Evolutionary conservation across 805 yeast genomes (phyloP).

Genomic region (Starmerella khaoyaiensis): DNA sequence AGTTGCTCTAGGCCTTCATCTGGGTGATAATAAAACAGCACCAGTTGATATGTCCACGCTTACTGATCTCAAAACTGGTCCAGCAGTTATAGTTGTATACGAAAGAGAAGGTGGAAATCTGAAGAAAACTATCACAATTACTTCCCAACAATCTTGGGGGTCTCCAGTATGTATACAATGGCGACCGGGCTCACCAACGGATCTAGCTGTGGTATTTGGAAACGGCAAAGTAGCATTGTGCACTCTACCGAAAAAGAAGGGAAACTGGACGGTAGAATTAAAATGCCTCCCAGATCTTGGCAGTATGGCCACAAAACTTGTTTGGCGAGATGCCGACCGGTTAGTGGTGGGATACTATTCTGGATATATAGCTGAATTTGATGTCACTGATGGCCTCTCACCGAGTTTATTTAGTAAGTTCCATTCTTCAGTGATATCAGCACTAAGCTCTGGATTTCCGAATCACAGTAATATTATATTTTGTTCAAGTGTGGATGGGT

Average conservation of each 20-base stretch:
- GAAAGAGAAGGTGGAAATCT: conserved; percentile 29
- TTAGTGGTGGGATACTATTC: conserved; percentile 46
- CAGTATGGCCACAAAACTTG: conserved; percentile 31
- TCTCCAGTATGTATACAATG: conserved; percentile 15
- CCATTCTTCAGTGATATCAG: conserved; percentile 31
- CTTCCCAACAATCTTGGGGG: conserved; percentile 4
- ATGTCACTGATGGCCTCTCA: conserved; percentile 23
- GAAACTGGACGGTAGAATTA: conserved; percentile 28
- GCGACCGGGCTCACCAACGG: conserved; percentile 28
- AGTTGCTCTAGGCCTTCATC: conserved; percentile 12
- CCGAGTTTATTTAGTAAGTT: conserved; percentile 33
- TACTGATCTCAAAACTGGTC: background rate
- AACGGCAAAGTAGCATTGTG: conserved; percentile 41
- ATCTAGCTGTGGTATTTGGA: conserved; percentile 40
- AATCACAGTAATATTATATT: conserved; percentile 28
- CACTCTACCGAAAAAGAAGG: background rate
- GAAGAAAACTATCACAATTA: background rate
- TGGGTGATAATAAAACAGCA: conserved; percentile 25
- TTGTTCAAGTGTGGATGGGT: conserved; percentile 35
- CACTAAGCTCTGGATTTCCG: conserved; percentile 29
- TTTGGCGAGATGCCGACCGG: conserved; percentile 33
- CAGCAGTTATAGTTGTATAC: conserved; percentile 3
- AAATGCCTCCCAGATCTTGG: conserved; percentile 4
- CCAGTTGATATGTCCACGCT: conserved; percentile 27
- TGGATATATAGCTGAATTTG: conserved; percentile 50